Evolutionary conservation across 345 rosid species (phyloP).

Genomic region (Corchorus capsularis): DNA sequence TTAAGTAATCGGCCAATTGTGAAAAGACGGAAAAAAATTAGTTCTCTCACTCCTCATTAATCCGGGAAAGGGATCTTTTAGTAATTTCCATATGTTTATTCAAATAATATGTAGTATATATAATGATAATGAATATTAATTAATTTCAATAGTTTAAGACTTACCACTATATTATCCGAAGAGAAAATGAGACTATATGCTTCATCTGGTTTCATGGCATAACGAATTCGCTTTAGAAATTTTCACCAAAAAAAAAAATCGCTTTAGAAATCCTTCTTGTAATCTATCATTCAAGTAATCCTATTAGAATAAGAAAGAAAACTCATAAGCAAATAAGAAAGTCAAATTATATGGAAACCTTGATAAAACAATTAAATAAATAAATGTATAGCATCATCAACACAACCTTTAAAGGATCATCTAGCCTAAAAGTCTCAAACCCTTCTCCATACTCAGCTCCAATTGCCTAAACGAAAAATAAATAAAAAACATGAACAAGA

Average conservation of each 20-base stretch:
- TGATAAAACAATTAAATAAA: not conserved
- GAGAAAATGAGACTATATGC: slow-evolving; percentile 96
- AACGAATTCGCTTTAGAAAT: slow-evolving; percentile 84
- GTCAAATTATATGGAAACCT: slow-evolving; percentile 2
- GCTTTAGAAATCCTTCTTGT: slow-evolving; percentile 90
- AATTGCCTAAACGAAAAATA: slow-evolving; percentile 58
- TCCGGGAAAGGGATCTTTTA: no score
- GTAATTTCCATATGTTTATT: no score
- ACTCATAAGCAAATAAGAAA: not conserved
- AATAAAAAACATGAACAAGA: slow-evolving; percentile 12
- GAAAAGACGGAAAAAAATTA: no score
- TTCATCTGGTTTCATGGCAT: slow-evolving; percentile 98
- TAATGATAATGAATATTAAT: no score
- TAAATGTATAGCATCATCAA: slow-evolving; percentile 39
- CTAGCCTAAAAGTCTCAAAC: slow-evolving; percentile 92
- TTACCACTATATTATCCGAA: slow-evolving; percentile 97
- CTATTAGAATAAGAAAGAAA: slow-evolving; percentile 40
- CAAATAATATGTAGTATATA: no score
- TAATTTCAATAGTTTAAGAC: not conserved
- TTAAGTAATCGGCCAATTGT: no score
- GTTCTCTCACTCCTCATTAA: no score
- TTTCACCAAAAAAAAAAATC: no score
- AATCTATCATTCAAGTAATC: slow-evolving; percentile 90
- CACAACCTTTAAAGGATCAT: slow-evolving; percentile 90
- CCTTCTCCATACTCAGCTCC: slow-evolving; percentile 99